phyloP scores from a whole-genome alignment of 805 yeast species.

The Candida oleophila region DNA sequence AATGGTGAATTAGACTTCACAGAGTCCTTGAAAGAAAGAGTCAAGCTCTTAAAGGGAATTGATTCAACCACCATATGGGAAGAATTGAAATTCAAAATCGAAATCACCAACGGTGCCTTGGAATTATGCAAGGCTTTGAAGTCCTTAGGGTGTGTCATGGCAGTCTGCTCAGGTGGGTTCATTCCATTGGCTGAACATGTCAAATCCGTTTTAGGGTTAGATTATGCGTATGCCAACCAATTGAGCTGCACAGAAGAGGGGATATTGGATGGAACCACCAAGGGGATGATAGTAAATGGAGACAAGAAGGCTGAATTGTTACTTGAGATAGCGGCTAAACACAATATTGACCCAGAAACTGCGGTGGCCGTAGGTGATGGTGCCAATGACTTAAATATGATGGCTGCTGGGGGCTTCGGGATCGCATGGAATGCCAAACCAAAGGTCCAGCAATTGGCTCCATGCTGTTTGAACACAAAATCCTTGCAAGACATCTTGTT shows the following conservation, averaged over 20 bases:
- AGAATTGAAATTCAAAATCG: slow-evolving; percentile 65
- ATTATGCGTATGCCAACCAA: slow-evolving; percentile 86
- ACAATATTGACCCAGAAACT: slow-evolving; percentile 46
- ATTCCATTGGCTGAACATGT: slow-evolving; percentile 81
- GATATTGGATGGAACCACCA: slow-evolving; percentile 69
- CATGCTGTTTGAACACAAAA: slow-evolving; percentile 73
- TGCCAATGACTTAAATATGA: slow-evolving; percentile 92
- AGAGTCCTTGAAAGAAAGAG: slow-evolving; percentile 75
- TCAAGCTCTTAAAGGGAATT: slow-evolving; percentile 77
- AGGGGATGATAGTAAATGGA: slow-evolving; percentile 86
- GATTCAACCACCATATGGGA: slow-evolving; percentile 73
- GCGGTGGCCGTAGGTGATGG: slow-evolving; percentile 95
- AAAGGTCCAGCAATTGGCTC: slow-evolving; percentile 80
- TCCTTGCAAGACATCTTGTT: slow-evolving; percentile 74
- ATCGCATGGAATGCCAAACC: slow-evolving; percentile 98
- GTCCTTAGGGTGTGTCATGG: slow-evolving; percentile 63
- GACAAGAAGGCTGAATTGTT: slow-evolving; percentile 74
- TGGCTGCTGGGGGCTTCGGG: slow-evolving; percentile 89
- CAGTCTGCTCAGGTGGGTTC: slow-evolving; percentile 94
- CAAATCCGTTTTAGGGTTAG: slow-evolving; percentile 63
- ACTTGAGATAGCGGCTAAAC: slow-evolving; percentile 55
- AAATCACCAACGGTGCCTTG: slow-evolving; percentile 81
- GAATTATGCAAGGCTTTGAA: slow-evolving; percentile 67
- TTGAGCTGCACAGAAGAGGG: slow-evolving; percentile 46
- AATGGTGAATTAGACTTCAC: slow-evolving; percentile 93